Percentiles rank a stretch among this genome's conserved stretches.
Evolutionary conservation across 202 grass and related monocot genomes (phyloP).

Genomic region (Setaria viridis): DNA sequence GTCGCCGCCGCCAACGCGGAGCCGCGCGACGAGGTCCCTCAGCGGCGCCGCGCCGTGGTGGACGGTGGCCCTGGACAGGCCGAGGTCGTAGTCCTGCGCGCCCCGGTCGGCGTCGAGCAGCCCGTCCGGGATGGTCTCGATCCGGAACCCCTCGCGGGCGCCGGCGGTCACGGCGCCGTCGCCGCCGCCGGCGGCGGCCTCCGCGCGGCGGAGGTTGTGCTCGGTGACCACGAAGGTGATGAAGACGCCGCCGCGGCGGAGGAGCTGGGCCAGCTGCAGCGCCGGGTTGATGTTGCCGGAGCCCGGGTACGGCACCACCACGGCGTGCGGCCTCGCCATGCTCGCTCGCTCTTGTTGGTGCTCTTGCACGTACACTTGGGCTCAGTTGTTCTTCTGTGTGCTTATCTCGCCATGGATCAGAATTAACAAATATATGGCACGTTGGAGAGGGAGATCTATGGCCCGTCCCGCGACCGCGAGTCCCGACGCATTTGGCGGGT

Average conservation of each 20-base stretch:
- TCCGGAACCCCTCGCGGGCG: not conserved
- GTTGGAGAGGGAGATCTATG: too few relatives aligned
- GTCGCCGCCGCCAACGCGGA: not conserved
- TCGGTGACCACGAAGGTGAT: slow-evolving; percentile 49
- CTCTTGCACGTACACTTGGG: not conserved
- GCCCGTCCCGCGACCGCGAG: too few relatives aligned
- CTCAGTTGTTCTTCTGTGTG: not conserved
- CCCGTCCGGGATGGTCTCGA: slow-evolving; percentile 48
- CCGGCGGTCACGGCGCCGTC: not conserved
- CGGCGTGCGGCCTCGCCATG: slow-evolving; percentile 6
- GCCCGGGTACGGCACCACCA: slow-evolving; percentile 45
- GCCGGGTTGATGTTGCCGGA: slow-evolving; percentile 53
- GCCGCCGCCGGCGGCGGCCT: not conserved
- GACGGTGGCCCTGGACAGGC: not conserved
- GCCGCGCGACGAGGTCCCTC: slow-evolving; percentile 19
- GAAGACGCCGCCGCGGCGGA: slow-evolving; percentile 23
- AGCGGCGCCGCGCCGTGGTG: not conserved
- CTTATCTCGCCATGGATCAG: not conserved
- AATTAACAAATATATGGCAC: too few relatives aligned
- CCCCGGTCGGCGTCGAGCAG: slow-evolving; percentile 3
- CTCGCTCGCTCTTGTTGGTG: not conserved
- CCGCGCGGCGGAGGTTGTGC: slow-evolving; percentile 26
- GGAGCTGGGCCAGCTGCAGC: slow-evolving; percentile 37
- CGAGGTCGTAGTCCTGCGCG: slow-evolving; percentile 13
- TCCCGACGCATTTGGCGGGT: too few relatives aligned